Conservation (phyloP, 768 basidiomycete species). For the Daedaleopsis sinensis region DNA sequence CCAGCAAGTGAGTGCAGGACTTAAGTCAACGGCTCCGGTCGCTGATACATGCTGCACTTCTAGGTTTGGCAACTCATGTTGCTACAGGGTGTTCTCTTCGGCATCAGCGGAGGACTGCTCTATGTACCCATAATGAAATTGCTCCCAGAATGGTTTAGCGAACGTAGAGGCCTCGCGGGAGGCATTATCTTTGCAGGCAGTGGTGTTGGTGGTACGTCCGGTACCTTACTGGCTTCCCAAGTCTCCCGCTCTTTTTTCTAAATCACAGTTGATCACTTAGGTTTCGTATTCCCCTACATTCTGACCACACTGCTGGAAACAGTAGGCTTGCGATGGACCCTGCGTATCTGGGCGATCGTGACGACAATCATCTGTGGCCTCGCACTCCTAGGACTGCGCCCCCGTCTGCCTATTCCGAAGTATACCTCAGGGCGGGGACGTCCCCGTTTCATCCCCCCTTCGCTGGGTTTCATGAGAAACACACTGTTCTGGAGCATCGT, state of each 20-base stretch:
- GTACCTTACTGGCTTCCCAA: no score
- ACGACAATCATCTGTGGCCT: slow-evolving; percentile 17
- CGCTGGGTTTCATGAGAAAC: slow-evolving; percentile 20
- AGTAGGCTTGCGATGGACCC: slow-evolving; percentile 25
- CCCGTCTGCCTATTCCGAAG: slow-evolving; percentile 23
- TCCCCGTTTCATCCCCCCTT: slow-evolving; percentile 19
- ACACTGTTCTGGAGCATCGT: slow-evolving; percentile 25
- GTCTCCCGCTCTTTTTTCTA: no score
- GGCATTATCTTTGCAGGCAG: slow-evolving; percentile 30
- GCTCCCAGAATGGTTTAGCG: slow-evolving; percentile 28
- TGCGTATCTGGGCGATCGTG: slow-evolving; percentile 23
- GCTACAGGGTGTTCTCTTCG: slow-evolving; percentile 27
- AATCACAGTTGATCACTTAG: no score
- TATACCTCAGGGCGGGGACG: slow-evolving; percentile 14
- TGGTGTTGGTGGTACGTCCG: slow-evolving; percentile 22
- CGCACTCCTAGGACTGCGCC: slow-evolving; percentile 21
- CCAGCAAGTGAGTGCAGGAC: slow-evolving; percentile 9
- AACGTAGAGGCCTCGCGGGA: slow-evolving; percentile 24
- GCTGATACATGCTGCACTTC: neutral
- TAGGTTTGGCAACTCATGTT: slow-evolving; percentile 27
- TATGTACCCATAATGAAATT: slow-evolving; percentile 21
- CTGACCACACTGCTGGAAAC: slow-evolving; percentile 22
- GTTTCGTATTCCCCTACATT: slow-evolving; percentile 26
- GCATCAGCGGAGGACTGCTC: slow-evolving; percentile 23
- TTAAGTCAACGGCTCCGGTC: neutral